Evolutionary conservation across 371 early-diverging fungal species (phyloP), one percentile per base, ranked within the genome.

Genomic region (Mucor plumbeus): DNA sequence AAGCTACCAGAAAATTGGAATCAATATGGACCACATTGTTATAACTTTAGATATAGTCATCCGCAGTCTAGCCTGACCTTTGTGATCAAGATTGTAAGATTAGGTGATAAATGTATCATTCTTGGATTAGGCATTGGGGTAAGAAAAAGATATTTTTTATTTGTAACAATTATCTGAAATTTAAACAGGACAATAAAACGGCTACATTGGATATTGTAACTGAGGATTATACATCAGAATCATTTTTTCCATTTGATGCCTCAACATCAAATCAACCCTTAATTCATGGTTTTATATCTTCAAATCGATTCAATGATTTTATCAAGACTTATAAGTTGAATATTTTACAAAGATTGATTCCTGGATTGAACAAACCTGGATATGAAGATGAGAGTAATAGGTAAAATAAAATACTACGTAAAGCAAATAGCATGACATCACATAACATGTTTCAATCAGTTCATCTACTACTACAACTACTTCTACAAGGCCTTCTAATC

Each of bases 61-160:
- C 78, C 89, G 7, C 87, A 91, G 58, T 91, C 92, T 0, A 80
- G 87, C 38, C 74, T 91, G 36, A 91, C 89, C 0, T 92, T 90
- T 70, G 78, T 91, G 17, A 75, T 94, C 38, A 92, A 92, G 62
- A 75, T 86, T 34, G 75, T 94, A n/a, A 79, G 80, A 38, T 65
- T 94, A 19, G 90, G 85, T 11, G 78, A 84, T 64, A 86, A 85
- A 59, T 84, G 88, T 39, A 70, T 92, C 10, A 78, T 92, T 13
- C 90, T 91, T 66, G 92, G 88, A 1, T 76, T 90, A 17, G 87
- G 84, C 13, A 76, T 90, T 43, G 89, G 88, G 75, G 90, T 87
- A 71, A 71, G 68, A 48, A 47, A n/a, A 26, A 13, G 7, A 41
- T 5, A 11, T 41, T 10, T 10, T 15, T 9, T 41, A 36, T 58